Percentiles rank a stretch among this genome's conserved stretches.
phyloP scores from a whole-genome alignment of 306 rosid species.

The Lupinus albus region DNA sequence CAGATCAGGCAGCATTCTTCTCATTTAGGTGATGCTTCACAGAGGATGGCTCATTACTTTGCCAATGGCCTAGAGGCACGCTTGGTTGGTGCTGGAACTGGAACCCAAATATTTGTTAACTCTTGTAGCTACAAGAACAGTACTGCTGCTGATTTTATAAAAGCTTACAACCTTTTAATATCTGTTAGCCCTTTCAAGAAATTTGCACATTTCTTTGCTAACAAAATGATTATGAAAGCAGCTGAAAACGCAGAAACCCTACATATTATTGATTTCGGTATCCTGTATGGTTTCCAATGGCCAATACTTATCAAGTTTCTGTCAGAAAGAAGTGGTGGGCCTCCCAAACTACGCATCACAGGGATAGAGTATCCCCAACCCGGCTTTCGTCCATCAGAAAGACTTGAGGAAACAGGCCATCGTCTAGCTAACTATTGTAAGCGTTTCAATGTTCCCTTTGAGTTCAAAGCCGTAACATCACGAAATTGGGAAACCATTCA shows the following conservation, averaged over 20 bases:
- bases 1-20: conserved; percentile 77
- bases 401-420: conserved; percentile 76
- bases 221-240: conserved; percentile 49
- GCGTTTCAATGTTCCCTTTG: conserved; percentile 73
- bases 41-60: conserved; percentile 75
- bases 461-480: conserved; percentile 65
- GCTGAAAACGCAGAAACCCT: conserved; percentile 61
- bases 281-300: conserved; percentile 87
- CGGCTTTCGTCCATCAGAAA: conserved; percentile 78
- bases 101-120: conserved; percentile 55
- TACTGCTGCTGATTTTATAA: conserved; percentile 60
- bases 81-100: conserved; percentile 64
- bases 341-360: conserved; percentile 78
- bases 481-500: conserved; percentile 73
- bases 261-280: conserved; percentile 84
- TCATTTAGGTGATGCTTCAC: conserved; percentile 60
- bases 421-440: conserved; percentile 70
- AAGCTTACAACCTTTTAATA: conserved; percentile 55
- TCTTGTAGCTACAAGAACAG: conserved; percentile 47
- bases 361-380: conserved; percentile 82
- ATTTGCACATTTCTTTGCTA: conserved; percentile 59
- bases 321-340: conserved; percentile 66
- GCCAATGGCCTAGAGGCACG: conserved; percentile 74
- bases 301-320: conserved; percentile 73
- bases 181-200: conserved; percentile 69